Evolutionary conservation across 176 grass and related monocot species (phyloP).

Genomic region (Dendrocalamus sinicus): DNA sequence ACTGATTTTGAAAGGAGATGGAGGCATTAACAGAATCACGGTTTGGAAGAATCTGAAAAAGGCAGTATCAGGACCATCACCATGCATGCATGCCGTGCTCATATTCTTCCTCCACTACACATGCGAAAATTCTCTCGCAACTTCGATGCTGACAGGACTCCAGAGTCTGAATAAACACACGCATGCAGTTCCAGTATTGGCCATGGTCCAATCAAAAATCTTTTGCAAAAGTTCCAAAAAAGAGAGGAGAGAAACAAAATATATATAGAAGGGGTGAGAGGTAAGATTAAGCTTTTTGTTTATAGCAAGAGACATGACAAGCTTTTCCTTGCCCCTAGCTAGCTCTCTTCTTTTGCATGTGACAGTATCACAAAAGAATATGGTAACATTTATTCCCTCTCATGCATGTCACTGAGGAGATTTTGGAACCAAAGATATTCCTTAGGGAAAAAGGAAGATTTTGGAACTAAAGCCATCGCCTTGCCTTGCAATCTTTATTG

Average conservation of each 20-base stretch:
- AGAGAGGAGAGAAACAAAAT: background rate
- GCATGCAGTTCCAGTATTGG: conserved; percentile 18
- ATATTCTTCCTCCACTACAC: conserved; percentile 48
- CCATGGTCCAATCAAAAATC: conserved; percentile 46
- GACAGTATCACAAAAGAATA: conserved; percentile 47
- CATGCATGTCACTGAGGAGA: conserved; percentile 24
- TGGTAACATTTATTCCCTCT: conserved; percentile 32
- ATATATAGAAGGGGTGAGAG: conserved; percentile 28
- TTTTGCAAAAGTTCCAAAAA: conserved; percentile 34
- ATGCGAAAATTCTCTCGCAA: conserved; percentile 26
- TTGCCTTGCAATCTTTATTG: conserved; percentile 11
- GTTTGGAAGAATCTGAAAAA: conserved; percentile 32
- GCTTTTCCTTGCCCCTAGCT: conserved; percentile 43
- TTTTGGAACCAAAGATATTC: conserved; percentile 50
- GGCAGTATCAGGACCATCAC: conserved; percentile 13
- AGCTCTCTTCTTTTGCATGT: conserved; percentile 54
- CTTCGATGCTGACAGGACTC: conserved; percentile 38
- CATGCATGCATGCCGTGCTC: conserved; percentile 9
- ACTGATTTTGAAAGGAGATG: background rate
- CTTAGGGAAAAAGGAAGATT: conserved; percentile 29
- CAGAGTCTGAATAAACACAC: conserved; percentile 34
- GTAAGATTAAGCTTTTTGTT: conserved; percentile 40
- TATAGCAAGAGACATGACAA: conserved; percentile 27
- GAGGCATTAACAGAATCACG: conserved; percentile 5
- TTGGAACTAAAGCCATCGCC: conserved; percentile 41